Conservation (phyloP, 2,329 filamentous ascomycete species). For the Hymenoscyphus albidus region DNA sequence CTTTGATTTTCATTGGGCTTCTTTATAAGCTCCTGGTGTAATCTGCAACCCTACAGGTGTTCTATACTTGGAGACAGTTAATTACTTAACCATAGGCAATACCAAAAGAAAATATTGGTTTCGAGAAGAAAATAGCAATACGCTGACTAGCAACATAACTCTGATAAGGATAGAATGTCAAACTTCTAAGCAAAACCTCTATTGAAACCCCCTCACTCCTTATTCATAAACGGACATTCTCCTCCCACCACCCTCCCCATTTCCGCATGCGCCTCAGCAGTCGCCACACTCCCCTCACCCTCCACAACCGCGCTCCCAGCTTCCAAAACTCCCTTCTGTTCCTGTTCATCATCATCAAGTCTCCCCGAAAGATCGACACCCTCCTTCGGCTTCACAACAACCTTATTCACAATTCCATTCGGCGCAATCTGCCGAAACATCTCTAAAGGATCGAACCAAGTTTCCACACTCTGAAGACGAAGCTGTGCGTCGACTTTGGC, state of each 20-base stretch:
- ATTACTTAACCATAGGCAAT: no score
- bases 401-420: conserved; percentile 9
- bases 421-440: conserved; percentile 64
- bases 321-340: conserved; percentile 14
- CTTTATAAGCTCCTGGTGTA: no score
- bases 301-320: conserved; percentile 10
- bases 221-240: conserved; percentile 20
- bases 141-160: no score
- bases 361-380: neutral
- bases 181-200: no score
- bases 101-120: no score
- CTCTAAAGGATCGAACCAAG: conserved; percentile 62
- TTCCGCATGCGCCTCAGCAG: conserved; percentile 11
- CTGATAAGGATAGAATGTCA: no score
- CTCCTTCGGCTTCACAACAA: neutral
- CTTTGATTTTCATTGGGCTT: no score
- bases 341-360: neutral
- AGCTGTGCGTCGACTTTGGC: conserved; percentile 59
- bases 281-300: conserved; percentile 9
- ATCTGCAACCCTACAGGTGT: no score
- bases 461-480: conserved; percentile 55
- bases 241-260: conserved; percentile 13
- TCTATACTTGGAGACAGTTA: no score
- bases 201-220: conserved; percentile 9
- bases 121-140: no score